Percentiles rank a stretch among this genome's conserved stretches.
These are phyloP conservation scores for Diaporthe sp. DNA, from an alignment of 2,329 filamentous ascomycete species.

Conservation along the genomic window DNA sequence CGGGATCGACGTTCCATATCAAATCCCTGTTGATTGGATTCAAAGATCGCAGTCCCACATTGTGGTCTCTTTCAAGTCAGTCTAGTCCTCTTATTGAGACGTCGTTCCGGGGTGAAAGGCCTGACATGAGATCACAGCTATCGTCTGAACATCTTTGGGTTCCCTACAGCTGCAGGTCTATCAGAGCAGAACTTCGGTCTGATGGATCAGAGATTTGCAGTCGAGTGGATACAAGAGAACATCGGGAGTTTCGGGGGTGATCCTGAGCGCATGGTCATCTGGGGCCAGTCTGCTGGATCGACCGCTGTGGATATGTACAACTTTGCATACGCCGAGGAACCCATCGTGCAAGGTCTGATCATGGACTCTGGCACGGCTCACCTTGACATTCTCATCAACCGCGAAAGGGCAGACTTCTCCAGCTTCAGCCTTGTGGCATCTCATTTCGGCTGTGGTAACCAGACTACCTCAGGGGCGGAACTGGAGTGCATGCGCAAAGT, in stretches of 20 bases:
- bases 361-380: constrained; percentile 50
- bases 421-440: constrained; percentile 53
- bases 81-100: no score
- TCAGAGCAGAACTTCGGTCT: constrained; percentile 58
- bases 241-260: constrained; percentile 63
- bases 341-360: constrained; percentile 52
- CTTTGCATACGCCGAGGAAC: constrained; percentile 54
- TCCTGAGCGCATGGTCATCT: constrained; percentile 53
- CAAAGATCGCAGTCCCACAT: constrained; percentile 49
- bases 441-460: constrained; percentile 49
- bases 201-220: constrained; percentile 61
- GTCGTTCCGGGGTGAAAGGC: no score
- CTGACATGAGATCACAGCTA: constrained; percentile 38
- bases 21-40: constrained; percentile 56
- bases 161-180: constrained; percentile 43
- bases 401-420: constrained; percentile 35
- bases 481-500: constrained; percentile 50
- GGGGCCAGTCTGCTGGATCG: constrained; percentile 59
- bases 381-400: constrained; percentile 24
- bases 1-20: constrained; percentile 55
- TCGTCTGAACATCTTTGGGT: constrained; percentile 46
- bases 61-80: constrained; percentile 27
- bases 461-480: constrained; percentile 43
- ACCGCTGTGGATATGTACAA: constrained; percentile 50
- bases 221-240: constrained; percentile 63